phyloP scores from a whole-genome alignment of 441 rosid genomes.

The Isatis lusitanica region DNA sequence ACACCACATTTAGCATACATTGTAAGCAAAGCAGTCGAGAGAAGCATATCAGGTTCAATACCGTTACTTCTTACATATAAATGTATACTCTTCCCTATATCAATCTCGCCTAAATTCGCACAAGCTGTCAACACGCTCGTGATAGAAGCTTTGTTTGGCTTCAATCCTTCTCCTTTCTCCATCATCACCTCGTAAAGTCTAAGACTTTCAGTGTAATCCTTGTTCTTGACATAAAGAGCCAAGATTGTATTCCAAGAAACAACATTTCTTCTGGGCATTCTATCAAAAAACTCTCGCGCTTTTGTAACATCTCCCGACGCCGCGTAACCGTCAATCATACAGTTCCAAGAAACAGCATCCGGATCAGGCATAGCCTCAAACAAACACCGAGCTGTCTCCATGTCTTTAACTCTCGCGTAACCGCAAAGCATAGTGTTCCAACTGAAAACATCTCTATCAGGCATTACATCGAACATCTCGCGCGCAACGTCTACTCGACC shows the following conservation, averaged over 20 bases:
- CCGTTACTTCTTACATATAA: conserved; percentile 44
- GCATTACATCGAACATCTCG: conserved; percentile 48
- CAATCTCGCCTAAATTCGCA: conserved; percentile 44
- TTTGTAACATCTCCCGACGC: conserved; percentile 31
- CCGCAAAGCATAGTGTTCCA: conserved; percentile 61
- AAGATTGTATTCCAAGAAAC: conserved; percentile 45
- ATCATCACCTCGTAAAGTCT: conserved; percentile 45
- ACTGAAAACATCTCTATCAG: conserved; percentile 48
- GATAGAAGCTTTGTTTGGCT: conserved; percentile 49
- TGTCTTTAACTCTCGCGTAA: conserved; percentile 52
- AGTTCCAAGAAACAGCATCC: conserved; percentile 68
- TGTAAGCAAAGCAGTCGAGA: conserved; percentile 63
- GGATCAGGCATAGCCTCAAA: conserved; percentile 49
- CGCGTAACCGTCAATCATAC: conserved; percentile 61
- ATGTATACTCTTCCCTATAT: conserved; percentile 59
- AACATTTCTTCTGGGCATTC: conserved; percentile 62
- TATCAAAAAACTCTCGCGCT: conserved; percentile 45
- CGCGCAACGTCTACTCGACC: conserved; percentile 42
- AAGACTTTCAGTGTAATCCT: conserved; percentile 44
- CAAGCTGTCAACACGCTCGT: conserved; percentile 53
- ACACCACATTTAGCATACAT: conserved; percentile 79
- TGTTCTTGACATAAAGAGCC: conserved; percentile 51
- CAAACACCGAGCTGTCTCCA: conserved; percentile 48
- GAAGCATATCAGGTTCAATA: conserved; percentile 46
- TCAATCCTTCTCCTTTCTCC: conserved; percentile 43